Evolutionary conservation across 1,139 yeast genomes (phyloP), one percentile per base, ranked within the genome.

Genomic region (Pichia sp.): DNA sequence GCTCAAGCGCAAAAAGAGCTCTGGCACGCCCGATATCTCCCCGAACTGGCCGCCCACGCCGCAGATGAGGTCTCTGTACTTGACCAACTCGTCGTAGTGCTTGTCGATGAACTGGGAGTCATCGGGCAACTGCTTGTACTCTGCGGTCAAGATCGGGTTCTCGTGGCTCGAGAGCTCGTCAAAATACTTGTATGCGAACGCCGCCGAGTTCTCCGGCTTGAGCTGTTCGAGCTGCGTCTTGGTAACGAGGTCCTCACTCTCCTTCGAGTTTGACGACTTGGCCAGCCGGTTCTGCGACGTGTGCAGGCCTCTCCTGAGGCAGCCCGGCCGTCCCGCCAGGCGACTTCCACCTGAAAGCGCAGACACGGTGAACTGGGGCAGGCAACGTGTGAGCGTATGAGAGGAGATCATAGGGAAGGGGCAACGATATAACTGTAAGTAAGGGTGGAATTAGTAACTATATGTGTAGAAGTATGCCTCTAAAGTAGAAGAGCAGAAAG

Each of bases 31-130:
- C 1, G 47, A 50, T 19, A 66, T 61, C 42, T 62, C 65, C 43
- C 56, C 54, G 48, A 59, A 67, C 23, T 30, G 36, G 4, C 61
- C 61, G 8, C 54, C 57, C 3, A 61, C 62, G 23, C 66, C 66
- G 30, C 71, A 70, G 8, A 69, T 55, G 5, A 57, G 54, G 46
- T 69, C 68, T 47, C 71, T 65, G 62, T 75, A 76, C 4, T 63
- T 55, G 31, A 62, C 58, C 38, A 77, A 59, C 52, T 75, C 78
- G 13, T 64, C 64, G 61, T 75, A 75, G 60, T 74, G 78, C 53
- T 74, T 73, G 51, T 75, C 78, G 40, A 76, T 75, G 59, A 73
- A 75, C 56, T 72, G 73, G 0, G 79, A 75, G 59, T 76, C 79
- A 47, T 76, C 80, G 0, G 80, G 80, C n/a, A 77, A 60, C 58